Base-by-base conservation (phyloP, 2,329 filamentous ascomycete genomes). In the Aspergillus piperis region DNA sequence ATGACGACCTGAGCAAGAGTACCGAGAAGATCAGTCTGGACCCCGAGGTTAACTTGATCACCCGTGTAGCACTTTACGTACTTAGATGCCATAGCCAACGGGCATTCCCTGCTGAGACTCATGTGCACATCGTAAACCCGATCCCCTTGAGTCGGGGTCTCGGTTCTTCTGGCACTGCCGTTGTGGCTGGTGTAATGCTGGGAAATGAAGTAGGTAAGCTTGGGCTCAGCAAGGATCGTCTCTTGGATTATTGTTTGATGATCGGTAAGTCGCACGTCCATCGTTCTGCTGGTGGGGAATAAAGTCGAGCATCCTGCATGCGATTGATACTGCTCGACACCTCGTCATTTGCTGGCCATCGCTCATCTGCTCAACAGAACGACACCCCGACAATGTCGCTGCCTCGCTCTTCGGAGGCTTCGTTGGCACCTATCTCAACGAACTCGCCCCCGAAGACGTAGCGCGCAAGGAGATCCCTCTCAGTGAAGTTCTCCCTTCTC, bases 231-330 rank as follows among this genome's bases (percentile, higher is more conserved):
- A 88, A 91, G 70, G 90, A 91, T 65, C 85, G 95, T 41, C 85
- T 99, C 74, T 88, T 99, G 70, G 95, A 99, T 78, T 99, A 92
- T 76, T 96, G 92, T 73, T 82, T 99, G 67, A 99, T 99, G 95
- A 96, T 97, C 77, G 91, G 88, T 90, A 76, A 66, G 80, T 74
- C 42, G 27, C n/a, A 44, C 25, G 6, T 44, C 19, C 36, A 27
- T 54, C 39, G 21, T n/a, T 51, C 21, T 58, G 19, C n/a, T 48
- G 15, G 25, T 11, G 23, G 25, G 32, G 30, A 11, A 11, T 11
- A 11, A 32, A 30, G 25, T 32, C n/a, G 11, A 50, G 17, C n/a
- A 32, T 50, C 6, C 23, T 27, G n/a, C 25, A 50, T 50, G 44
- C 53, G 30, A 56, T 48, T 38, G 41, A 48, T 38, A 27, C 56